Conservation (phyloP, 495 filamentous ascomycete genomes). For the Neurospora tetraspora region DNA sequence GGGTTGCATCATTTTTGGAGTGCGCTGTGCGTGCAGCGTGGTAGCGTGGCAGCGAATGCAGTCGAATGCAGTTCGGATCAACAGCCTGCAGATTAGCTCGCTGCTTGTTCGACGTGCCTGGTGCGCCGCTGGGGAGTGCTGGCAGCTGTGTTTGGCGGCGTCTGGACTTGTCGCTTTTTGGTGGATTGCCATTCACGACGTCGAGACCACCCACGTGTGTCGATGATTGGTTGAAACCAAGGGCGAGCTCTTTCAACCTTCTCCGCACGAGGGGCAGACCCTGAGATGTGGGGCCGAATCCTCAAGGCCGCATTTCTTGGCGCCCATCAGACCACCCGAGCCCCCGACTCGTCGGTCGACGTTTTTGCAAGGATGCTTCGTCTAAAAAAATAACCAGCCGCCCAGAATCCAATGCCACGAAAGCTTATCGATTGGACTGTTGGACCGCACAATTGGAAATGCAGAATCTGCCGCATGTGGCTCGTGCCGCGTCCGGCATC, state of each 20-base stretch:
- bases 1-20: not conserved
- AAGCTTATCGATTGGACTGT: not conserved
- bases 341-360: not conserved
- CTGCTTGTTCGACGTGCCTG: not conserved
- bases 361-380: not conserved
- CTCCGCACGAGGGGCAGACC: not conserved
- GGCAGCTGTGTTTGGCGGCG: not conserved
- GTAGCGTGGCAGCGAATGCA: not conserved
- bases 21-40: not conserved
- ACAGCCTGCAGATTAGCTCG: slow-evolving; percentile 3
- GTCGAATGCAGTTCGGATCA: not conserved
- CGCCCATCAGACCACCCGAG: not conserved
- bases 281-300: not conserved
- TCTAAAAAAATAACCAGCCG: not conserved
- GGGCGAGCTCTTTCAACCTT: not conserved
- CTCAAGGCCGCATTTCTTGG: not conserved
- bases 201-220: slow-evolving; percentile 10
- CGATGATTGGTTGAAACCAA: slow-evolving; percentile 6
- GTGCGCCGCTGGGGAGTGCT: not conserved
- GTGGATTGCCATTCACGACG: slow-evolving; percentile 5
- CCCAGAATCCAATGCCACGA: not conserved
- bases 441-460: too few relatives aligned
- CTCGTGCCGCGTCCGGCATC: not conserved
- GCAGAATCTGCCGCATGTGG: not conserved
- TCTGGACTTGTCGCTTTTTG: not conserved